Base-by-base conservation (phyloP, 257 asterid species). In the Penstemon barbatus region DNA sequence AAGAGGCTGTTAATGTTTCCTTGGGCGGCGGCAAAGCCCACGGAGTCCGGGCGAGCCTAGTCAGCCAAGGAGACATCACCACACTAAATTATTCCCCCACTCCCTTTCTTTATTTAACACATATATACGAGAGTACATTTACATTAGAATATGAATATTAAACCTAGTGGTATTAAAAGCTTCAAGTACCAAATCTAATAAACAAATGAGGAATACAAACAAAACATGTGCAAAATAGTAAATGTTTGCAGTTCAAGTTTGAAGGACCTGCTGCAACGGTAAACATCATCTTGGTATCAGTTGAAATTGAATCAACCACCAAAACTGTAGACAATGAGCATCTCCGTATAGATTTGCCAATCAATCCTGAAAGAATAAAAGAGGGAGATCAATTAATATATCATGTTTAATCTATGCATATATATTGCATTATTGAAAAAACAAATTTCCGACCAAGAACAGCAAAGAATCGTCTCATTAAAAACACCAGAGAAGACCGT, bases 21-120 rank as follows among this genome's bases (percentile, higher is more conserved):
- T 80, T 76, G 82, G 82, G 69, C 77, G 80, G 68, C 72, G 77
- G 89, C 92, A 84, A 78, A 81, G 84, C 79, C 92, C 92, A 83
- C 80, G 63, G 82, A 84, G 73, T 74, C 79, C 82, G 84, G 88
- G 68, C 58, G 12, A 39, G 63, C 79, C 81, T 65, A 72, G 85
- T 79, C 82, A 84, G 80, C 85, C 57, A 61, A 78, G 85, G 85
- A 75, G 85, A 84, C 90, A 84, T 69, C 57, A 76, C 59, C 70
- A 72, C 81, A 75, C 82, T 85, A 75, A 80, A 75, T 61, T 79
- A 83, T 72, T 83, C 76, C 49, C 74, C 67, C 73, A 73, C 73
- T 68, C 71, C 79, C 63, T 37, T 49, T 71, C 75, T 52, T 66
- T 44, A 43, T 40, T 15, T 61, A 11, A 44, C 33, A 42, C 71